Evolutionary conservation across 768 basidiomycete genomes (phyloP).

Genomic region (Auricularia sp.): DNA sequence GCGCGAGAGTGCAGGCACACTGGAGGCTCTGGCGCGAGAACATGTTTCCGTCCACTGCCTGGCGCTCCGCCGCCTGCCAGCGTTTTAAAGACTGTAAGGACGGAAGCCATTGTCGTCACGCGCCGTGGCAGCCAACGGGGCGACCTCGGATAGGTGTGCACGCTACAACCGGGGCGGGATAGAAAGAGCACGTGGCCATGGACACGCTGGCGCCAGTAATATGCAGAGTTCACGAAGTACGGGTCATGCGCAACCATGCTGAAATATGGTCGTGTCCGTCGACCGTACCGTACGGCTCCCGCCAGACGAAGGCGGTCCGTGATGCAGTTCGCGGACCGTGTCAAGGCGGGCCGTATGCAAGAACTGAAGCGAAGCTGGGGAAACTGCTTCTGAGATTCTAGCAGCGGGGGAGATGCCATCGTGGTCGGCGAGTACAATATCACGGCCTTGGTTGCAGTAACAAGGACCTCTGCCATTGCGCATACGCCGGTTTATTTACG

Average conservation of each 20-base stretch:
- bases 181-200: background rate
- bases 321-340: background rate
- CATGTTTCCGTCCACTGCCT: background rate
- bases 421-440: too few relatives aligned
- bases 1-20: background rate
- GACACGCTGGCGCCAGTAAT: background rate
- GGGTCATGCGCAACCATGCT: background rate
- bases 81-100: background rate
- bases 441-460: too few relatives aligned
- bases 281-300: background rate
- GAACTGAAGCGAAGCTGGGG: background rate
- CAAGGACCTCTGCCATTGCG: too few relatives aligned
- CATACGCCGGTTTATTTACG: too few relatives aligned
- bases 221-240: background rate
- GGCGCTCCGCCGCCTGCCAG: background rate
- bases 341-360: background rate
- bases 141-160: background rate
- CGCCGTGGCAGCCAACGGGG: background rate
- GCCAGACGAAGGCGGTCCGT: background rate
- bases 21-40: constrained; percentile 1
- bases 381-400: background rate
- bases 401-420: too few relatives aligned
- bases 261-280: background rate
- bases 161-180: background rate
- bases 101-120: background rate